phyloP scores from a whole-genome alignment of 305 asterid genomes.

The Caryopteris hybrid region DNA sequence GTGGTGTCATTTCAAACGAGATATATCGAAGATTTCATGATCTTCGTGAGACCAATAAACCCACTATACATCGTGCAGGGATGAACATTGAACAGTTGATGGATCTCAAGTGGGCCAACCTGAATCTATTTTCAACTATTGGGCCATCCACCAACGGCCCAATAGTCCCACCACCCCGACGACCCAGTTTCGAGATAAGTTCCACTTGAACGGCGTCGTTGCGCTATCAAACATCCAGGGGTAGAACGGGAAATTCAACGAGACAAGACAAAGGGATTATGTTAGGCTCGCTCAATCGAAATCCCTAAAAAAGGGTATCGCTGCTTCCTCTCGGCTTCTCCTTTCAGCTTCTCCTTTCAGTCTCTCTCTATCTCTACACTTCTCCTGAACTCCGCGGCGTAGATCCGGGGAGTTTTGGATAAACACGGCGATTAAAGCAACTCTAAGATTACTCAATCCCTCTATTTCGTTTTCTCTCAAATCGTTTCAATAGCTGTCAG shows the following conservation, averaged over 20 bases:
- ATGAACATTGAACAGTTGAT: too few relatives aligned
- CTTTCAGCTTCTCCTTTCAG: neutral
- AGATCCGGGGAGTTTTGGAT: conserved; percentile 70
- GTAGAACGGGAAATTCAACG: neutral
- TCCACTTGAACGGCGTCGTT: neutral
- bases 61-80: too few relatives aligned
- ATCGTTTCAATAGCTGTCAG: conserved; percentile 24
- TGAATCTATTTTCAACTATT: neutral
- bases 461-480: neutral
- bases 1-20: too few relatives aligned
- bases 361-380: neutral
- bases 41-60: too few relatives aligned
- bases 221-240: conserved; percentile 10
- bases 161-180: neutral
- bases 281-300: conserved; percentile 22
- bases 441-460: neutral
- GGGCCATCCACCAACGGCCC: conserved; percentile 13
- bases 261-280: conserved; percentile 6
- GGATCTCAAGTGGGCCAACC: conserved; percentile 10
- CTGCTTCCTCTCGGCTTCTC: neutral
- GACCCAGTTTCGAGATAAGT: neutral
- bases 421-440: neutral
- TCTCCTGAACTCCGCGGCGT: conserved; percentile 65
- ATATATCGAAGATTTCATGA: too few relatives aligned
- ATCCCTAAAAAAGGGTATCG: conserved; percentile 21